Base-by-base conservation (phyloP, 2,329 filamentous ascomycete species). In the Aspergillus fructus region DNA sequence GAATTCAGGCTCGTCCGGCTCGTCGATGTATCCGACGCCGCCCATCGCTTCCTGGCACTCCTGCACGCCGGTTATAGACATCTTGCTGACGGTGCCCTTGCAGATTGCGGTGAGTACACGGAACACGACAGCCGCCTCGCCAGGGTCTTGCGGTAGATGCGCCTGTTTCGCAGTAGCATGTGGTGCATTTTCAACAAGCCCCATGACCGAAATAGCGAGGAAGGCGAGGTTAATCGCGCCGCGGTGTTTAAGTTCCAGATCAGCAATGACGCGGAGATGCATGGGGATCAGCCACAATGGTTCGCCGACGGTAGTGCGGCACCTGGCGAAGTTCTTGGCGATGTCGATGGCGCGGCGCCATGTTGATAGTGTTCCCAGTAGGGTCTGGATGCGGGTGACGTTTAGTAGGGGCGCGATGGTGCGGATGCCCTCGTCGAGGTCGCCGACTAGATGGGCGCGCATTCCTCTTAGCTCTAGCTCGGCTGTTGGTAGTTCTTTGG, bases 351-450 rank as follows among this genome's bases (percentile, higher is more conserved):
- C 74, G 2, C 76, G 70, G 3, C 74, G 72, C 73, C 75, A 78
- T 8, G 62, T 68, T 2, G 69, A 64, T 5, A 77, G 64, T 1
- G 72, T 70, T 2, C 71, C 72, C 30, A 75, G 59, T 3, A 76
- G 75, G 3, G 76, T 78, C 45, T 79, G 74, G 11, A 76, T 66
- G 30, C 77, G 69, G 2, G 77, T 94, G 62, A 91, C 83, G 56
- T 86, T 90, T 6, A 92, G 77, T 15, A 93, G 77, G 2, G 84
- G 85, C 39, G 83, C 80, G 58, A 92, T 89, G 64, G 89, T 87
- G 23, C 83, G 82, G 24, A 90, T 81, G 1, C 89, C 89, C 41
- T 83, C 75, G 1, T 89, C 88, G 60, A 89, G 81, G 3, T 81
- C 74, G 5, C 89, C 89, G 24, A 93, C 74, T 6, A 91, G 78